phyloP scores from a whole-genome alignment of 805 yeast genomes.

The Lipomyces starkeyi region DNA sequence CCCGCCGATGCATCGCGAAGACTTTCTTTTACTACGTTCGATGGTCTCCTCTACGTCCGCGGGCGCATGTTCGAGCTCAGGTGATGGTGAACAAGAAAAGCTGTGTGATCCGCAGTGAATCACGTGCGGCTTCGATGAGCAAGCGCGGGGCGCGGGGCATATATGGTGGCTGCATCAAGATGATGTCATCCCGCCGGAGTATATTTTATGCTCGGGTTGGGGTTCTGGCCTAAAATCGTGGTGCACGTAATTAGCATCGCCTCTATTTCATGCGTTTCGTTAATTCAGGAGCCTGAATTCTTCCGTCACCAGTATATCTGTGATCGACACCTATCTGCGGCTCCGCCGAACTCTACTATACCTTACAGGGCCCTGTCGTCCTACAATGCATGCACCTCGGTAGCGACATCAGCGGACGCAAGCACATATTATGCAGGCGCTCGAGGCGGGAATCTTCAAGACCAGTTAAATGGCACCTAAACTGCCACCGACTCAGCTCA shows the following conservation, averaged over 20 bases:
- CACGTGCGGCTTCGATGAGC: too few relatives aligned
- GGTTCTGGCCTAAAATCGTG: too few relatives aligned
- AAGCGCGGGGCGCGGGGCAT: too few relatives aligned
- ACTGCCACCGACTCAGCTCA: too few relatives aligned
- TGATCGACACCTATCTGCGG: neutral
- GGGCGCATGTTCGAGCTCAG: neutral
- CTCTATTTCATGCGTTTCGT: neutral
- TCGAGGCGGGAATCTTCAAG: too few relatives aligned
- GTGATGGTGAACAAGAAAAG: neutral
- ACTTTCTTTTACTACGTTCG: neutral
- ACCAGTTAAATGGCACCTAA: too few relatives aligned
- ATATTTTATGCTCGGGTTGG: too few relatives aligned
- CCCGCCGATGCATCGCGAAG: neutral
- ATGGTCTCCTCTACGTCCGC: neutral
- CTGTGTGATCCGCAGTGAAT: neutral
- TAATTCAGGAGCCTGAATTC: too few relatives aligned
- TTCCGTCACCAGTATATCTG: too few relatives aligned
- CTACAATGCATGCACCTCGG: neutral
- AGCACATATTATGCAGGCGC: too few relatives aligned
- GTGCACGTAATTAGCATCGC: neutral
- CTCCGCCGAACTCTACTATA: neutral
- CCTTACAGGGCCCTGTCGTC: neutral
- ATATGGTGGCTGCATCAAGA: too few relatives aligned
- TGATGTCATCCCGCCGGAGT: too few relatives aligned
- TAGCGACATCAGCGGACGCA: neutral